These are phyloP conservation scores for Lachancea kluyveri DNA, from an alignment of 805 yeast species.

Conservation along the genomic window DNA sequence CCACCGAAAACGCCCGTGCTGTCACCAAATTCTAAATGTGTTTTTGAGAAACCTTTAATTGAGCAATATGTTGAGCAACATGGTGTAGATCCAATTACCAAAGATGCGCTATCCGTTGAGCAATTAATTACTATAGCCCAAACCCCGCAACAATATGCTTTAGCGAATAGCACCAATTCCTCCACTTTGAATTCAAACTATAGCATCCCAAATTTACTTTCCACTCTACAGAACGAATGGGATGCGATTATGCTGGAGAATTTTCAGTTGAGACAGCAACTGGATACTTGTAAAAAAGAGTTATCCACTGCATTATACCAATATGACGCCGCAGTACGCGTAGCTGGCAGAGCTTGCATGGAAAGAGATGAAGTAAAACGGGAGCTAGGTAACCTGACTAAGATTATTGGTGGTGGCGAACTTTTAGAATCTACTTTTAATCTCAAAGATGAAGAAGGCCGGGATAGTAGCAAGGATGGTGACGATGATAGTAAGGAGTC, in stretches of 20 bases:
- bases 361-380: conserved; percentile 69
- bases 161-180: conserved; percentile 31
- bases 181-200: conserved; percentile 39
- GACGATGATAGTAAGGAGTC: too few relatives aligned
- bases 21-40: conserved; percentile 60
- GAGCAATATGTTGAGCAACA: conserved; percentile 56
- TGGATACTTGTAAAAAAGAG: conserved; percentile 60
- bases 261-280: conserved; percentile 67
- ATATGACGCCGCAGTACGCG: conserved; percentile 86
- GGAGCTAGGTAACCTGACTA: conserved; percentile 55
- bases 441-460: too few relatives aligned
- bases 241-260: conserved; percentile 80
- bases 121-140: conserved; percentile 48
- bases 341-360: conserved; percentile 65
- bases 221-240: conserved; percentile 83
- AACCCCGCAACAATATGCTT: conserved; percentile 25
- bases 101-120: conserved; percentile 49
- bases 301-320: conserved; percentile 72
- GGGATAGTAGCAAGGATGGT: too few relatives aligned
- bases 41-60: conserved; percentile 62
- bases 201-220: conserved; percentile 65
- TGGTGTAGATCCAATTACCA: conserved; percentile 70
- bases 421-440: too few relatives aligned
- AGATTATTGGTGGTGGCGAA: conserved; percentile 4
- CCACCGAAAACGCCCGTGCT: conserved; percentile 67